Base-by-base conservation (phyloP, 345 rosid genomes). In the Citrus australasica region DNA sequence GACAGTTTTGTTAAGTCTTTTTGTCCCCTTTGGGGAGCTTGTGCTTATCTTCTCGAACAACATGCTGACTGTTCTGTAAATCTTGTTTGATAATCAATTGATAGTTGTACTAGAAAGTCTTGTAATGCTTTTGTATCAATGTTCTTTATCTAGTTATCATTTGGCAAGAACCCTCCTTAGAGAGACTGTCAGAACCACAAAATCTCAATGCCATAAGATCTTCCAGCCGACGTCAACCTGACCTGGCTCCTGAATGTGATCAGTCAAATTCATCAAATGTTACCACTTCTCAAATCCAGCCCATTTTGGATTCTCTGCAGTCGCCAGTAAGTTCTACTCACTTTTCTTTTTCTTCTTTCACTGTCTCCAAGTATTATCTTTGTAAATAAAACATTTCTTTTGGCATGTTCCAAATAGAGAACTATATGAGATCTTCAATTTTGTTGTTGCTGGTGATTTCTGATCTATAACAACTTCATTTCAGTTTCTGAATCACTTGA, bases 271-370 rank as follows among this genome's bases (percentile, higher is more conserved):
- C 70, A 17, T 22, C 30, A 11, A 28, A 32, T 42, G 40, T 30
- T 48, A 1, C 4, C 19, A 32, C 70, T 77, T 83, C 82, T 80
- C 79, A 78, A 62, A 60, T 78, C 42, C 85, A 84, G 68, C n/a
- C 88, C 53, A 75, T 83, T 65, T 74, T 83, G 82, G 79, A 85
- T 62, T 69, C 88, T 80, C 70, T 82, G 66, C 86, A 85, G 82
- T 79, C 79, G 42, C 86, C 81, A 64, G 89, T 88, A 78, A 64
- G 77, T 80, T 67, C 65, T 7, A 8, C 21, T 42, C 19, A 16
- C 7, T 62, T 16, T 61, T 62, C 21, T 1, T 80, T 73, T 78
- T 55, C 4, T 62, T 72, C 27, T 13, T 24, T 59, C 6, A 3
- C 22, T n/a, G 65, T 33, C 42, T 58, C 21, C 24, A 9, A 8